phyloP scores from a whole-genome alignment of 1,284 basidiomycete genomes.

The Tilletia horrida region DNA sequence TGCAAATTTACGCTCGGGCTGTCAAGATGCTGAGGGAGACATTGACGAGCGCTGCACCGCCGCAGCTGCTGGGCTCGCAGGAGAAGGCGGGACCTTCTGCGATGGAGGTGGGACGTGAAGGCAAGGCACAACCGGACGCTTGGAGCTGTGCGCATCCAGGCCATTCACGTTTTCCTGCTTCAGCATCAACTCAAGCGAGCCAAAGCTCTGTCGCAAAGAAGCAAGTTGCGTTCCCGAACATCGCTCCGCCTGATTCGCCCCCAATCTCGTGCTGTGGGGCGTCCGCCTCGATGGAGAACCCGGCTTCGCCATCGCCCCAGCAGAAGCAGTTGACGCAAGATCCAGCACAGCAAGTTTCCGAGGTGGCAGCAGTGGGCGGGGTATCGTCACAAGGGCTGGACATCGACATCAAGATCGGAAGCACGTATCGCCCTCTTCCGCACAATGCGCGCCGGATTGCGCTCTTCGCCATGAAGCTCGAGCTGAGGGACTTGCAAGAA shows the following conservation, averaged over 20 bases:
- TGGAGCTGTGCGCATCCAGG: slow-evolving; percentile 2
- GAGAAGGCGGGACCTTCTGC: too few relatives aligned
- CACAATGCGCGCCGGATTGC: slow-evolving; percentile 50
- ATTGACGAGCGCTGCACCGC: slow-evolving; percentile 1
- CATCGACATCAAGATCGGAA: slow-evolving; percentile 48
- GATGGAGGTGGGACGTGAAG: neutral
- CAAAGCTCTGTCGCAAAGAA: too few relatives aligned
- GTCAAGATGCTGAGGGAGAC: slow-evolving; percentile 43
- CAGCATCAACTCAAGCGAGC: neutral
- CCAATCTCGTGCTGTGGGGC: neutral
- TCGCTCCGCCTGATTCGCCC: neutral
- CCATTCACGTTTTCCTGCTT: neutral
- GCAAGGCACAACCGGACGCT: neutral
- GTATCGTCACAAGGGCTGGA: slow-evolving; percentile 1
- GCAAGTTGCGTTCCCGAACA: neutral
- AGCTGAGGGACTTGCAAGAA: slow-evolving; percentile 44
- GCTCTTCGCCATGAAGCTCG: slow-evolving; percentile 52
- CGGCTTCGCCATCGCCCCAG: too few relatives aligned
- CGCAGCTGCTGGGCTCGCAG: neutral
- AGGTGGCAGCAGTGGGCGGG: neutral
- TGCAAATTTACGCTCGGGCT: slow-evolving; percentile 53
- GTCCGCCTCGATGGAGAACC: too few relatives aligned
- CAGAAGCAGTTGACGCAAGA: too few relatives aligned
- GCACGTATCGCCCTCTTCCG: slow-evolving; percentile 35
- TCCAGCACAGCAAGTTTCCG: too few relatives aligned